Base-by-base conservation (phyloP, 306 rosid genomes). In the Sesbania bispinosa region DNA sequence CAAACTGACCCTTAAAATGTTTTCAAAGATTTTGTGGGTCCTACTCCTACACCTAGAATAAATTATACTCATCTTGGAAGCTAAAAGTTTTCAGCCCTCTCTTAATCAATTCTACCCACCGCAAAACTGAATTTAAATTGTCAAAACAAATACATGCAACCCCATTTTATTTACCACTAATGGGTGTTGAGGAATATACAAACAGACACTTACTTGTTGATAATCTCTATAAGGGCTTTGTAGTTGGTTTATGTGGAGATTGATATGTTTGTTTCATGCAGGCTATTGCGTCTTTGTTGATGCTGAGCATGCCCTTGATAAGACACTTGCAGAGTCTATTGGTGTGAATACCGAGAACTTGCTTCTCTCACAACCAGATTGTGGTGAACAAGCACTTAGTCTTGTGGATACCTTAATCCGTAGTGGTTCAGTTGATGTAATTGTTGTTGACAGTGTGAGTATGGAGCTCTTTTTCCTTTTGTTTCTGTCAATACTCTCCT, bases 251-350 rank as follows among this genome's bases (percentile, higher is more conserved):
- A 27, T 65, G 38, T 4, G 10, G 65, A 47, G 36, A 79, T 46
- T 65, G 36, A 61, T 62, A 48, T 59, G 48, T 53, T 68, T 69
- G 26, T 71, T 73, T 62, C 18, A 24, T 78, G 62, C 69, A 90
- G 97, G 94, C 46, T 88, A 81, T 66, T 90, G 98, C 77, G 94
- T 75, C 67, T 93, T 90, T 69, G 85, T 93, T 68, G 98, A 90
- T 75, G 98, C 98, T 15, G 98, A 90, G 71, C 98, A 90, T 74
- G 97, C 98, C 73, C 93, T 93, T 67, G 96, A 93, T 81, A 93
- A 87, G 78, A 45, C 87, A 15, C 80, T 93, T 57, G 96, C 96
- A 14, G 86, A 83, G 77, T 80, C 90, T 67, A 90, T 90, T 78
- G 97, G 98, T 55, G 96, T 93, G 54, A 82, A 93, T 62, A 85